Percentiles rank a stretch among this genome's conserved stretches.
These are phyloP conservation scores for Curvularia sp. DNA, from an alignment of 2,329 filamentous ascomycete genomes.

Conservation along the genomic window DNA sequence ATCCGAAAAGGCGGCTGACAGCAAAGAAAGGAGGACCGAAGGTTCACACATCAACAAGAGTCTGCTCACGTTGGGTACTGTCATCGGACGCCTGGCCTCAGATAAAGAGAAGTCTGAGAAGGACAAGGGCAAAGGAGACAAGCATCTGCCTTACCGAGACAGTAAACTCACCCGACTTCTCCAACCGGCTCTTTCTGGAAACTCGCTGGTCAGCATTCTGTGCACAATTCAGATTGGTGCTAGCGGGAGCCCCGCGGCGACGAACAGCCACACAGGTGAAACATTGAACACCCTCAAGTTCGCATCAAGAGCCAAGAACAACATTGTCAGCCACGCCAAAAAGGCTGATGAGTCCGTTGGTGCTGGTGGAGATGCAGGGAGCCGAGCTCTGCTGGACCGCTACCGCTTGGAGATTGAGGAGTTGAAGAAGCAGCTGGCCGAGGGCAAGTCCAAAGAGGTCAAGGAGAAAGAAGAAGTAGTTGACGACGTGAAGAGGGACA, in stretches of 20 bases:
- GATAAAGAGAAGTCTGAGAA: slow-evolving; percentile 74
- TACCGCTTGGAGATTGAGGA: slow-evolving; percentile 93
- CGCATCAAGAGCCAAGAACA: slow-evolving; percentile 95
- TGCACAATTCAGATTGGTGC: slow-evolving; percentile 94
- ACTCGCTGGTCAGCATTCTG: slow-evolving; percentile 94
- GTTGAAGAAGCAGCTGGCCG: slow-evolving; percentile 79
- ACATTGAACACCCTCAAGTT: slow-evolving; percentile 97
- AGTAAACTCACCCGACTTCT: slow-evolving; percentile 94
- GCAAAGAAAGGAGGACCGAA: slow-evolving; percentile 90
- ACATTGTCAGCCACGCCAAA: slow-evolving; percentile 96
- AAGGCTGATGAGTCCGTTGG: slow-evolving; percentile 85
- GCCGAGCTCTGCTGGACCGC: slow-evolving; percentile 85
- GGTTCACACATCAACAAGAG: slow-evolving; percentile 99
- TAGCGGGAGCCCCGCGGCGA: slow-evolving; percentile 71
- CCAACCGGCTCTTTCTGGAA: slow-evolving; percentile 89
- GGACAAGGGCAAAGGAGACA: slow-evolving; percentile 86
- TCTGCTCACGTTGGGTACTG: slow-evolving; percentile 89
- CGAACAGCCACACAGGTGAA: slow-evolving; percentile 80
- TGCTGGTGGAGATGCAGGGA: slow-evolving; percentile 80
- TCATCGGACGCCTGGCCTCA: slow-evolving; percentile 91
- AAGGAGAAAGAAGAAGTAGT: slow-evolving; percentile 64
- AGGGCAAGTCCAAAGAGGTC: slow-evolving; percentile 67
- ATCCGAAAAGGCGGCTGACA: slow-evolving; percentile 93
- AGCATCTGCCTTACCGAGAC: slow-evolving; percentile 94
- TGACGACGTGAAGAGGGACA: slow-evolving; percentile 64